Percentiles rank a stretch among this genome's conserved stretches.
phyloP scores from a whole-genome alignment of 306 rosid genomes.

The Rubus idaeus region DNA sequence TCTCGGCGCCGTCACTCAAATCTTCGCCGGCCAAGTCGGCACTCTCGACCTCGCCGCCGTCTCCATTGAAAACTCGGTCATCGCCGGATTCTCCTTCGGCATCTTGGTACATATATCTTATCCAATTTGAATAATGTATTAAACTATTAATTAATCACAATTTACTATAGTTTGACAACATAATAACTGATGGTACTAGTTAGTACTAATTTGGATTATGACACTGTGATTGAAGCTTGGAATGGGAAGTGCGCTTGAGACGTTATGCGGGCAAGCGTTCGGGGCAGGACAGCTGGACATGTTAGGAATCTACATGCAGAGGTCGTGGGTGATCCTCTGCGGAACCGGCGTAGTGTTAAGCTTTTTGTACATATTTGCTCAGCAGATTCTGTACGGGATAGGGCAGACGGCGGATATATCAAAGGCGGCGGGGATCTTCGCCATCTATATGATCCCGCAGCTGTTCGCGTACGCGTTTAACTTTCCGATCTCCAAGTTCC shows the following conservation, averaged over 20 bases:
- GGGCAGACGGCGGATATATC: constrained; percentile 73
- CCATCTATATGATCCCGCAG: constrained; percentile 91
- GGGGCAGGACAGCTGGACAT: constrained; percentile 78
- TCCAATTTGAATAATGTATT: background rate
- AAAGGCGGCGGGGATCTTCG: constrained; percentile 65
- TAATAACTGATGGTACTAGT: too few relatives aligned
- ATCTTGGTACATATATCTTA: constrained; percentile 40
- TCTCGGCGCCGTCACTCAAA: constrained; percentile 82
- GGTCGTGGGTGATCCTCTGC: constrained; percentile 78
- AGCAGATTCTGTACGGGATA: constrained; percentile 41
- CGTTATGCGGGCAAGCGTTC: constrained; percentile 87
- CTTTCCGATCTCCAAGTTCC: constrained; percentile 74
- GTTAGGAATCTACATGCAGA: constrained; percentile 87
- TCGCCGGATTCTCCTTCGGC: constrained; percentile 93
- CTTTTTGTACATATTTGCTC: constrained; percentile 56
- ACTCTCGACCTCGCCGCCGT: constrained; percentile 85
- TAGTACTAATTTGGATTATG: too few relatives aligned
- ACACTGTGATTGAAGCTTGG: constrained; percentile 48
- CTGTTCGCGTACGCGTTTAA: constrained; percentile 78
- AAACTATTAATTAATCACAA: too few relatives aligned
- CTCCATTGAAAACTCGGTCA: constrained; percentile 83
- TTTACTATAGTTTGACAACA: too few relatives aligned
- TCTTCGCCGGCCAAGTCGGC: constrained; percentile 79
- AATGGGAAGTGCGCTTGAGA: constrained; percentile 95
- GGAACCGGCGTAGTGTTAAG: constrained; percentile 35